Conservation (phyloP, 1,139 yeast species). For the Candida pseudoviswanathii region DNA sequence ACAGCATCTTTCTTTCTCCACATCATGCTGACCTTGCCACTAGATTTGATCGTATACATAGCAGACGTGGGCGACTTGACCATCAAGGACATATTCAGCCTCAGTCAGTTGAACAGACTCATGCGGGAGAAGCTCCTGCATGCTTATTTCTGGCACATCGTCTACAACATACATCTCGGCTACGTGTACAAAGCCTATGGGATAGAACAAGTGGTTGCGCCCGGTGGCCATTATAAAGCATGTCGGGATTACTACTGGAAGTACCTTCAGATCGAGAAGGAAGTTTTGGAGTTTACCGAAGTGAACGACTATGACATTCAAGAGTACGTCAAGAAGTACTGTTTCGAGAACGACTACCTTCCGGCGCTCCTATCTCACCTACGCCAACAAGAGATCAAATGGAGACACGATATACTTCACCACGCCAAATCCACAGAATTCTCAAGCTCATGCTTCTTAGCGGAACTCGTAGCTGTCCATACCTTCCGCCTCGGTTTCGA, state of each 20-base stretch:
- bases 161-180: constrained; percentile 9
- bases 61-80: constrained; percentile 20
- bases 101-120: constrained; percentile 18
- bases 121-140: constrained; percentile 13
- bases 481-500: constrained; percentile 20
- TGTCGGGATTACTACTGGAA: constrained; percentile 5
- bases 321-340: constrained; percentile 2
- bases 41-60: constrained; percentile 14
- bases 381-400: not conserved
- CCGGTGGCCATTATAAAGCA: not conserved
- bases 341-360: constrained; percentile 5
- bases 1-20: not conserved
- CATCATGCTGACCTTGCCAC: constrained; percentile 14
- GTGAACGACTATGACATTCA: not conserved
- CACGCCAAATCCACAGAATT: constrained; percentile 5
- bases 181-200: constrained; percentile 4
- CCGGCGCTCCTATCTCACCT: constrained; percentile 2
- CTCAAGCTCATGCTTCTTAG: constrained; percentile 11
- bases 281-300: not conserved
- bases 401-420: not conserved
- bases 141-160: constrained; percentile 15
- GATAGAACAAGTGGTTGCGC: not conserved
- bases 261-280: constrained; percentile 4
- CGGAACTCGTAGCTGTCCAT: constrained; percentile 16
- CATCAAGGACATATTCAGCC: constrained; percentile 23